phyloP scores from a whole-genome alignment of 2,329 filamentous ascomycete species.

The Pseudocercospora musae region DNA sequence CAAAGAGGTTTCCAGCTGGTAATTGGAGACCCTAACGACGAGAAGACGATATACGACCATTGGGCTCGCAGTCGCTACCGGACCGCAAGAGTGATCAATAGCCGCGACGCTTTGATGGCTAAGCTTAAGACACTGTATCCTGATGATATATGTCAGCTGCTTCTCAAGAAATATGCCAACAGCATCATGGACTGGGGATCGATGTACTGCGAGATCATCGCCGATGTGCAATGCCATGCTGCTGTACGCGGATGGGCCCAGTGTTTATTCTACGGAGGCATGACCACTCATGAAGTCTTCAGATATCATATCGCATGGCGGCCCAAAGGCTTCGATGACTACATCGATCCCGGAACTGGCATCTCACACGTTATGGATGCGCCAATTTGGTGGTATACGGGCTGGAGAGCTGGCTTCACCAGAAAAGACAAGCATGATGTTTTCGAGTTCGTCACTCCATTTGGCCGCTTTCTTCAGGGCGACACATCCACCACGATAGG shows the following conservation, averaged over 20 bases:
- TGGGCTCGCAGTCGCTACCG: constrained; percentile 3
- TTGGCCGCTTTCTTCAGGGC: constrained; percentile 17
- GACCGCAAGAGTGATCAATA: not conserved
- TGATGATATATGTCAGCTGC: constrained; percentile 11
- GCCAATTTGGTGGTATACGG: constrained; percentile 18
- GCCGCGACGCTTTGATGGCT: constrained; percentile 12
- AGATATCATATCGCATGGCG: constrained; percentile 21
- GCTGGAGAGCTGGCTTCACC: constrained; percentile 18
- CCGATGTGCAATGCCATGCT: constrained; percentile 20
- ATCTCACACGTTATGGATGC: constrained; percentile 16
- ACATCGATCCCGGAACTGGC: constrained; percentile 8
- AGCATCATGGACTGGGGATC: constrained; percentile 18
- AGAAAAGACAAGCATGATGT: constrained; percentile 19
- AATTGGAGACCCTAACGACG: constrained; percentile 18
- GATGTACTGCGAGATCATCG: constrained; percentile 21
- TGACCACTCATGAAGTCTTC: constrained; percentile 20
- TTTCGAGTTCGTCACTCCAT: constrained; percentile 13
- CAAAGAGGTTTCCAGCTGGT: constrained; percentile 17
- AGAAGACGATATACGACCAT: constrained; percentile 12
- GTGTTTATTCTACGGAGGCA: constrained; percentile 18
- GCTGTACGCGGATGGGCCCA: constrained; percentile 19
- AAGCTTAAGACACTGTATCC: constrained; percentile 14
- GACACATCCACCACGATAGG: constrained; percentile 7
- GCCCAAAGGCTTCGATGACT: constrained; percentile 8
- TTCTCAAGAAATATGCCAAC: constrained; percentile 15